Conservation (phyloP, 805 yeast species). For the Lipomyces chichibuensis region DNA sequence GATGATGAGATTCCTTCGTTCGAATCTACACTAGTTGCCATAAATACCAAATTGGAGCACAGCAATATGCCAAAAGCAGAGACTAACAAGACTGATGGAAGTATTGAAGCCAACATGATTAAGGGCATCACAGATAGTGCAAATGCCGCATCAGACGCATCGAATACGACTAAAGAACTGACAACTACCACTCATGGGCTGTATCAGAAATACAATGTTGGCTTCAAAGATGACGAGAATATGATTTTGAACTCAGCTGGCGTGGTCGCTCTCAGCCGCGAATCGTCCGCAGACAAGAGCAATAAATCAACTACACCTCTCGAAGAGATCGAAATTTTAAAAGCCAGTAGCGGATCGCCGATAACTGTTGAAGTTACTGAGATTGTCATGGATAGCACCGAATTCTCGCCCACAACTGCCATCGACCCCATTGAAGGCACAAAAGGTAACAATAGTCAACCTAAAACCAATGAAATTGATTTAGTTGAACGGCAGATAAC, state of each 20-base stretch:
- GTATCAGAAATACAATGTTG: background rate
- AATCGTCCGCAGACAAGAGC: background rate
- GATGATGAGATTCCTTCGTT: background rate
- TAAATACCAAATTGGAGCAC: background rate
- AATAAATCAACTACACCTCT: background rate
- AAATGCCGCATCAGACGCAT: background rate
- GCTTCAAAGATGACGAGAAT: background rate
- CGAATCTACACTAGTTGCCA: background rate
- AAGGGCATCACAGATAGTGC: background rate
- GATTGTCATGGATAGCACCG: background rate
- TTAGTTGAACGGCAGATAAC: background rate
- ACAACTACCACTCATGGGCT: background rate
- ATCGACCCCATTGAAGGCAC: background rate
- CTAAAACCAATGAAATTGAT: background rate
- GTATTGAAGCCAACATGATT: background rate
- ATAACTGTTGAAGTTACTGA: background rate
- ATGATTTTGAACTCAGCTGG: background rate
- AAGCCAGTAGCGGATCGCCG: background rate
- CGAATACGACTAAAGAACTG: background rate
- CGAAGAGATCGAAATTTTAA: background rate
- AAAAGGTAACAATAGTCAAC: background rate
- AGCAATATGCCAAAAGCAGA: background rate
- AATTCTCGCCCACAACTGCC: background rate
- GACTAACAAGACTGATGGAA: background rate
- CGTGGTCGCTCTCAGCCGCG: background rate